Conservation (phyloP, 2,329 filamentous ascomycete genomes). For the Neopestalotiopsis sp. region DNA sequence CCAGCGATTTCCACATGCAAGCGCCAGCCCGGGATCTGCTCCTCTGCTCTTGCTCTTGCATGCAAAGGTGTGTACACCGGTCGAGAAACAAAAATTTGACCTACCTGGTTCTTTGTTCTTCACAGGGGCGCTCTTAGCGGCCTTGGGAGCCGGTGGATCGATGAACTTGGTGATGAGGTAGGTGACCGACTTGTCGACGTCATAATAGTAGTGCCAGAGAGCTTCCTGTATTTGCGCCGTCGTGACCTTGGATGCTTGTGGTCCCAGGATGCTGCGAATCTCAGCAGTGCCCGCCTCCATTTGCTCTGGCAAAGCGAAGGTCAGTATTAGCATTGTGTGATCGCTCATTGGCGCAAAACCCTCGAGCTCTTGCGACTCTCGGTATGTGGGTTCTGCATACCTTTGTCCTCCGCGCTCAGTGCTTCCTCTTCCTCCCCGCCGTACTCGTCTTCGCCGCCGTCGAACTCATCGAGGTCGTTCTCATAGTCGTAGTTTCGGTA, state of each 20-base stretch:
- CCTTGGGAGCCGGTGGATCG: slow-evolving; percentile 44
- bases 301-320: slow-evolving; percentile 27
- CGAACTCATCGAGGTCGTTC: slow-evolving; percentile 56
- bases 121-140: slow-evolving; percentile 40
- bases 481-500: slow-evolving; percentile 55
- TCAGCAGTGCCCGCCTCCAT: slow-evolving; percentile 70
- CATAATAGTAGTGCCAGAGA: slow-evolving; percentile 95
- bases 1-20: neutral
- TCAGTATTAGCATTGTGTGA: slow-evolving; percentile 3
- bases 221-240: slow-evolving; percentile 80
- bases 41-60: slow-evolving; percentile 6
- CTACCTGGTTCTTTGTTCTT: slow-evolving; percentile 50
- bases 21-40: slow-evolving; percentile 16
- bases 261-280: slow-evolving; percentile 70
- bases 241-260: slow-evolving; percentile 60
- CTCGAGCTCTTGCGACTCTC: neutral
- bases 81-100: slow-evolving; percentile 33
- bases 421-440: slow-evolving; percentile 49
- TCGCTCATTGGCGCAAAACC: neutral
- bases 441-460: slow-evolving; percentile 45
- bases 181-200: slow-evolving; percentile 81
- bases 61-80: slow-evolving; percentile 8
- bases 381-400: slow-evolving; percentile 20
- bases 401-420: slow-evolving; percentile 40
- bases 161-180: slow-evolving; percentile 75